phyloP scores from a whole-genome alignment of 2,329 filamentous ascomycete genomes.

The Coniochaeta hoffmannii region DNA sequence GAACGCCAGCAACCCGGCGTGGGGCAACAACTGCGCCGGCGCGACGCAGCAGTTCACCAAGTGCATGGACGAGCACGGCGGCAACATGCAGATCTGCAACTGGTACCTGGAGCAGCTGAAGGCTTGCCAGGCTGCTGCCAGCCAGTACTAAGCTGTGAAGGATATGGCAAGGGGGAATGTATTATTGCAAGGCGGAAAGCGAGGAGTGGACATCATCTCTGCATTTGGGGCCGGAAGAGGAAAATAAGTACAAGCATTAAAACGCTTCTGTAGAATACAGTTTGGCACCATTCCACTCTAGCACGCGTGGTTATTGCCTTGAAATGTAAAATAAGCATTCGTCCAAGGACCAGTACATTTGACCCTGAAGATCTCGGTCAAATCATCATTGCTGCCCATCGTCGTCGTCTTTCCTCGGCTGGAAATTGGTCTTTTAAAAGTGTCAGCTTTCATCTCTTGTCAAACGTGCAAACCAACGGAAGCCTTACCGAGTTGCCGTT shows the following conservation, averaged over 20 bases:
- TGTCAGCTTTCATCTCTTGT: constrained; percentile 16
- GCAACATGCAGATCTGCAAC: constrained; percentile 90
- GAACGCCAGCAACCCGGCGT: constrained; percentile 42
- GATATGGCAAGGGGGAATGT: neutral
- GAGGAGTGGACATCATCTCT: neutral
- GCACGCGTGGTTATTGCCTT: constrained; percentile 1
- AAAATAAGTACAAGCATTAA: neutral
- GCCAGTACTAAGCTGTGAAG: constrained; percentile 49
- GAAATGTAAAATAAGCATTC: neutral
- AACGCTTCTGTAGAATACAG: neutral
- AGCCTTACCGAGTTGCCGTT: constrained; percentile 81
- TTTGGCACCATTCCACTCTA: neutral
- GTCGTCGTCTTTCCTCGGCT: constrained; percentile 56
- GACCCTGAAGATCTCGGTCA: neutral
- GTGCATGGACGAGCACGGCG: constrained; percentile 93
- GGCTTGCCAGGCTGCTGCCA: constrained; percentile 74
- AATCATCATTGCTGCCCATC: constrained; percentile 19
- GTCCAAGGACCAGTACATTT: neutral
- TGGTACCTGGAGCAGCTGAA: constrained; percentile 99
- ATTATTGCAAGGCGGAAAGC: neutral
- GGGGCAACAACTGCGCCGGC: constrained; percentile 62
- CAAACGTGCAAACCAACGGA: neutral
- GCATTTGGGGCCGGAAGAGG: neutral
- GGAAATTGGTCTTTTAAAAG: constrained; percentile 54
- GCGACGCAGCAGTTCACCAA: constrained; percentile 82